Evolutionary conservation across 176 grass and related monocot species (phyloP).

Genomic region (Oryza longistaminata): DNA sequence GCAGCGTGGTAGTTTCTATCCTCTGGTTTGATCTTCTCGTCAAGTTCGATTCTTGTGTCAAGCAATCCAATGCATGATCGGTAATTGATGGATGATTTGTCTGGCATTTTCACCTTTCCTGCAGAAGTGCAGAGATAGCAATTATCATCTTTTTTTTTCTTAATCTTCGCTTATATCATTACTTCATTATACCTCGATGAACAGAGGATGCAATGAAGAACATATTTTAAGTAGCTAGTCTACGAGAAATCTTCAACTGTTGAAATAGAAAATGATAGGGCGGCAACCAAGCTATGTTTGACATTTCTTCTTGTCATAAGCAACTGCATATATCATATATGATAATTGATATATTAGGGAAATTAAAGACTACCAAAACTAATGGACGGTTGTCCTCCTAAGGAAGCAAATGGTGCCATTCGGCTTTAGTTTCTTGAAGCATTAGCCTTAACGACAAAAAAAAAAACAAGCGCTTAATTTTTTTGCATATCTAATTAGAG

Average conservation of each 20-base stretch:
- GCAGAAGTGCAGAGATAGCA: constrained; percentile 34
- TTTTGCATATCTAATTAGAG: background rate
- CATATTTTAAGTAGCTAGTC: background rate
- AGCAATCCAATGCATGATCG: constrained; percentile 54
- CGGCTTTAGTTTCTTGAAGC: constrained; percentile 7
- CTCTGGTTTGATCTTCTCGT: constrained; percentile 47
- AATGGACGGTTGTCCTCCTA: background rate
- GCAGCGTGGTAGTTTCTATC: constrained; percentile 65
- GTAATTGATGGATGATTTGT: constrained; percentile 50
- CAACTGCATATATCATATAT: constrained; percentile 1
- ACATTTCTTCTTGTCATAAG: background rate
- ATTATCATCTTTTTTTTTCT: background rate
- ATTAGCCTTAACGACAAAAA: background rate
- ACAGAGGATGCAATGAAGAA: background rate
- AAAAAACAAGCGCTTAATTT: background rate
- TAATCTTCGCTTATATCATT: background rate
- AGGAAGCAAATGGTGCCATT: constrained; percentile 34
- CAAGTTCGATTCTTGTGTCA: constrained; percentile 65
- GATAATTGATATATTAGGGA: background rate
- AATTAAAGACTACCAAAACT: background rate
- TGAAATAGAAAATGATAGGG: background rate
- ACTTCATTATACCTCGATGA: background rate
- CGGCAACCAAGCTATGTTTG: background rate
- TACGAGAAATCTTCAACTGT: background rate
- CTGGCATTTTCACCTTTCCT: constrained; percentile 60